Conservation (phyloP, 371 early-diverging fungal species). For the Coemansia sp. region DNA sequence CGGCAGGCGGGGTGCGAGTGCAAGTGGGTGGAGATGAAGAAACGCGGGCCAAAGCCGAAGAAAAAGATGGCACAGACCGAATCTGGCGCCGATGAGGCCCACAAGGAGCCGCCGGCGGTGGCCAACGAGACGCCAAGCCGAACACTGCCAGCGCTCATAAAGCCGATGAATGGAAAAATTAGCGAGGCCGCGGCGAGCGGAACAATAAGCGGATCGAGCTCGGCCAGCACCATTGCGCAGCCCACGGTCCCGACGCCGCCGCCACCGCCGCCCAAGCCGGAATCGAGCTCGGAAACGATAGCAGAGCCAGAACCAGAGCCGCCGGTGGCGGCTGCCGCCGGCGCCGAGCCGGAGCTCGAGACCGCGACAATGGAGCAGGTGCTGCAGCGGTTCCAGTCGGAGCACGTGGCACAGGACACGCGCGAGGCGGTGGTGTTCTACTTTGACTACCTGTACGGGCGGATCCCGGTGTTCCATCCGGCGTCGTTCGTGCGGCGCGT, state of each 20-base stretch:
- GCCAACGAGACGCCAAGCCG: no score
- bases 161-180: no score
- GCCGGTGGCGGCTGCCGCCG: not conserved
- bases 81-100: not conserved
- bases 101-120: not conserved
- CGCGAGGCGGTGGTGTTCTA: constrained; percentile 35
- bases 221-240: no score
- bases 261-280: no score
- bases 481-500: constrained; percentile 41
- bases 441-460: constrained; percentile 40
- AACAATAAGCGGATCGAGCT: no score
- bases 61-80: no score
- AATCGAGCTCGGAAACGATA: no score
- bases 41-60: constrained; percentile 47
- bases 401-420: constrained; percentile 22
- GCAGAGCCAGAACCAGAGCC: not conserved
- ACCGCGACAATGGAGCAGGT: constrained; percentile 24
- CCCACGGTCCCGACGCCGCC: no score
- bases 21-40: constrained; percentile 47
- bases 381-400: constrained; percentile 27
- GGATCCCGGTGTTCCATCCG: constrained; percentile 45
- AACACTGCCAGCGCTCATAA: no score
- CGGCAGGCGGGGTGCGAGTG: constrained; percentile 44
- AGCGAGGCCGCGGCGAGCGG: no score
- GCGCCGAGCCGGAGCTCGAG: not conserved